Evolutionary conservation across 1,139 yeast species (phyloP).

Genomic region (Hyphopichia fennica): DNA sequence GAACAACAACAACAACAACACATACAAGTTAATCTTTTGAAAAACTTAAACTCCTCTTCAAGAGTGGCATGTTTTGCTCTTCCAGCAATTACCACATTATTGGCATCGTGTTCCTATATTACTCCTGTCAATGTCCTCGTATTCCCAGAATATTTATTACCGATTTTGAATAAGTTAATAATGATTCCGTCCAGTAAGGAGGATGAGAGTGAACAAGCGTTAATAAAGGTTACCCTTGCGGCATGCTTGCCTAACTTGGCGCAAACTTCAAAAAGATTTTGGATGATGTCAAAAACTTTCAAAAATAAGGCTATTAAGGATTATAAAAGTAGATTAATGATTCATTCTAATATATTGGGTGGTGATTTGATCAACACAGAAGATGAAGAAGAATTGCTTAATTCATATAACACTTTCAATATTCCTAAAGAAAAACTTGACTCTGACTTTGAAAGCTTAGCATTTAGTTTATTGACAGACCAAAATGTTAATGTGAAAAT

Average conservation of each 20-base stretch:
- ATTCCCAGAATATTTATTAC: constrained; percentile 80
- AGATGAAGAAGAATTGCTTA: constrained; percentile 8
- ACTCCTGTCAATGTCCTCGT: constrained; percentile 74
- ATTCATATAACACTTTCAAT: constrained; percentile 14
- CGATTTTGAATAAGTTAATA: constrained; percentile 56
- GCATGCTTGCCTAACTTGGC: constrained; percentile 71
- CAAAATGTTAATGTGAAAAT: constrained; percentile 63
- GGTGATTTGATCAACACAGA: neutral
- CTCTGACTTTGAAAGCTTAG: constrained; percentile 59
- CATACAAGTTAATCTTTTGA: neutral
- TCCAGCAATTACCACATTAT: constrained; percentile 58
- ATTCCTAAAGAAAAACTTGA: constrained; percentile 32
- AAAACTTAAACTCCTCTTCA: constrained; percentile 14
- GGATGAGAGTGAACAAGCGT: constrained; percentile 21
- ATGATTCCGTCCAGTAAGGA: constrained; percentile 25
- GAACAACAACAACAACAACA: neutral
- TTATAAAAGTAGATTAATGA: constrained; percentile 8
- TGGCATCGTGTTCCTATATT: constrained; percentile 63
- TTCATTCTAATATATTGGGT: constrained; percentile 3
- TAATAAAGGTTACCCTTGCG: constrained; percentile 70
- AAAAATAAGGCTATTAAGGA: constrained; percentile 30
- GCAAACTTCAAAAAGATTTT: constrained; percentile 58
- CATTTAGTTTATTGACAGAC: constrained; percentile 70
- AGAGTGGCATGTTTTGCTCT: constrained; percentile 63
- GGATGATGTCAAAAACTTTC: constrained; percentile 62